Evolutionary conservation across 2,329 filamentous ascomycete species (phyloP).

Genomic region (Fusarium odoratissimum): DNA sequence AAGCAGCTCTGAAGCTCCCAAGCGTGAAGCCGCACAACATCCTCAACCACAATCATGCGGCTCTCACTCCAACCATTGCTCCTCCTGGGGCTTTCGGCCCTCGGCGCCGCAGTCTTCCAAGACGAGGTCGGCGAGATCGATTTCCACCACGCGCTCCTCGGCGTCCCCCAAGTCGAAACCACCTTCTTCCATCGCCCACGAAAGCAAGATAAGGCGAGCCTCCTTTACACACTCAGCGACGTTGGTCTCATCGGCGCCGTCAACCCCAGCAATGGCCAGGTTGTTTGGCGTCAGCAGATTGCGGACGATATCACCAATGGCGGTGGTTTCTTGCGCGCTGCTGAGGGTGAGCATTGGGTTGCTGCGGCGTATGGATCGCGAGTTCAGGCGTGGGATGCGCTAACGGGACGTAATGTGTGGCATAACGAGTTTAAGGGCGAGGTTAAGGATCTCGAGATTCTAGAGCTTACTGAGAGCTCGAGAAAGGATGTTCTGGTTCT

Average conservation of each 20-base stretch:
- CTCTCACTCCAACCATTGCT: slow-evolving; percentile 51
- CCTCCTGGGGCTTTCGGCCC: slow-evolving; percentile 54
- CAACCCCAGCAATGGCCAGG: slow-evolving; percentile 84
- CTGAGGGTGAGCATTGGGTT: slow-evolving; percentile 82
- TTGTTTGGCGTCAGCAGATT: slow-evolving; percentile 88
- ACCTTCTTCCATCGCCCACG: slow-evolving; percentile 96
- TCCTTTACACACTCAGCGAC: slow-evolving; percentile 92
- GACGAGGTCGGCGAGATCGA: slow-evolving; percentile 94
- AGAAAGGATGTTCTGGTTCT: slow-evolving; percentile 80
- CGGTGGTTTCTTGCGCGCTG: slow-evolving; percentile 72
- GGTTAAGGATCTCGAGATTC: slow-evolving; percentile 79
- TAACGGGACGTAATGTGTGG: slow-evolving; percentile 85
- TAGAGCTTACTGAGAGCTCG: slow-evolving; percentile 73
- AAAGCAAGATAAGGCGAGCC: slow-evolving; percentile 82
- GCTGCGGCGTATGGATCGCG: slow-evolving; percentile 77
- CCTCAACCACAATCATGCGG: slow-evolving; percentile 48
- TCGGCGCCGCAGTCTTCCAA: slow-evolving; percentile 76
- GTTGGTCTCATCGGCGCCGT: slow-evolving; percentile 85
- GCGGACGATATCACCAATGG: slow-evolving; percentile 61
- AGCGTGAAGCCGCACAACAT: slow-evolving; percentile 43
- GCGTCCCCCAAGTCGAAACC: slow-evolving; percentile 81
- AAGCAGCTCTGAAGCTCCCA: slow-evolving; percentile 38
- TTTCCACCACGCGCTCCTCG: slow-evolving; percentile 91
- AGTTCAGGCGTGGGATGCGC: slow-evolving; percentile 85
- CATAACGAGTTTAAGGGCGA: slow-evolving; percentile 68